These are phyloP conservation scores for Plasmodium inui DNA, from an alignment of 169 alveolate species.

Conservation along the genomic window DNA sequence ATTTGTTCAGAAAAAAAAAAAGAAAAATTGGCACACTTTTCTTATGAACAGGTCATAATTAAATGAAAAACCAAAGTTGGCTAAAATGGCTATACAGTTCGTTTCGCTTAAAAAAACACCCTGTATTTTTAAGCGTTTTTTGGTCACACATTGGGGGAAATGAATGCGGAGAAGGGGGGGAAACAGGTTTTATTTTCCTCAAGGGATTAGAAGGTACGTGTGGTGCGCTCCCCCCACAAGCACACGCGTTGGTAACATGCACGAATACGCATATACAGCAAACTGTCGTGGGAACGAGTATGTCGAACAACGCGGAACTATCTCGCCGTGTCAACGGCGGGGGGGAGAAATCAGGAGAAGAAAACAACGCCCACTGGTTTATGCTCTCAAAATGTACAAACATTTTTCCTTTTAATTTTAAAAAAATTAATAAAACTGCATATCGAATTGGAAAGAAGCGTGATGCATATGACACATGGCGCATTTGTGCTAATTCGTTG, in stretches of 20 bases:
- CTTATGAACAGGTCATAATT: neutral
- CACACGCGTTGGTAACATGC: neutral
- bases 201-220: neutral
- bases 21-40: constrained; percentile 12
- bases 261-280: neutral
- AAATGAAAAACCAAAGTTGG: neutral
- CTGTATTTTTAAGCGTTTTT: neutral
- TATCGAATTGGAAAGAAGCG: neutral
- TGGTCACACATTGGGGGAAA: neutral
- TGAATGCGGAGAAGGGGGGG: neutral
- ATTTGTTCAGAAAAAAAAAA: constrained; percentile 9
- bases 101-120: neutral
- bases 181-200: neutral
- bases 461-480: neutral
- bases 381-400: neutral
- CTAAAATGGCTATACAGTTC: neutral
- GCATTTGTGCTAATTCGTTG: neutral
- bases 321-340: neutral
- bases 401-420: neutral
- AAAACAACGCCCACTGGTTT: neutral
- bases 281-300: neutral
- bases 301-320: neutral
- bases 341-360: neutral
- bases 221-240: neutral
- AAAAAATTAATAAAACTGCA: neutral